These are phyloP conservation scores for Gaultheria prostrata DNA, from an alignment of 148 eudicot species.

Conservation along the genomic window DNA sequence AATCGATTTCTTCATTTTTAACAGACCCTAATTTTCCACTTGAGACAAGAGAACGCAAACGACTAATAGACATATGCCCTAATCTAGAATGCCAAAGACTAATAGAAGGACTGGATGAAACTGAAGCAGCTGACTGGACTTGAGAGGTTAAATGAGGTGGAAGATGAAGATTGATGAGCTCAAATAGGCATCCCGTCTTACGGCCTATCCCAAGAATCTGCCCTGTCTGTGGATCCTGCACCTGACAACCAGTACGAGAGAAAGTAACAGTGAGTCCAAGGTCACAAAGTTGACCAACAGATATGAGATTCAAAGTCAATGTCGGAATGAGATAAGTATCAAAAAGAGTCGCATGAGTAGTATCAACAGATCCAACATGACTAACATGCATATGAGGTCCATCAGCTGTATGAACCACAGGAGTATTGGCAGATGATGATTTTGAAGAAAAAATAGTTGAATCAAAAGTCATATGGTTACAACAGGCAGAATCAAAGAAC, in stretches of 20 bases:
- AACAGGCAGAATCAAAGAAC: neutral
- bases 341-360: neutral
- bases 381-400: neutral
- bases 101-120: no score
- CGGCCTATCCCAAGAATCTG: neutral
- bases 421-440: neutral
- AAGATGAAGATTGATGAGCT: neutral
- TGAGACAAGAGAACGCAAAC: neutral
- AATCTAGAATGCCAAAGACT: neutral
- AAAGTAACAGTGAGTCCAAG: neutral
- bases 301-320: neutral
- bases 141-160: neutral
- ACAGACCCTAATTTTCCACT: neutral
- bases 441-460: neutral
- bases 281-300: neutral
- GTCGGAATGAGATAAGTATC: neutral
- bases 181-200: neutral
- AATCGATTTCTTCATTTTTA: neutral
- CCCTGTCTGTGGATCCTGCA: neutral
- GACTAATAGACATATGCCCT: neutral
- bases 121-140: no score
- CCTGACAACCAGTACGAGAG: neutral
- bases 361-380: neutral
- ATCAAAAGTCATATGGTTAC: constrained; percentile 1
- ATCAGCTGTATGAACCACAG: neutral